Evolutionary conservation across 2,329 filamentous ascomycete species (phyloP).

Genomic region (Samsoniella hepiali): DNA sequence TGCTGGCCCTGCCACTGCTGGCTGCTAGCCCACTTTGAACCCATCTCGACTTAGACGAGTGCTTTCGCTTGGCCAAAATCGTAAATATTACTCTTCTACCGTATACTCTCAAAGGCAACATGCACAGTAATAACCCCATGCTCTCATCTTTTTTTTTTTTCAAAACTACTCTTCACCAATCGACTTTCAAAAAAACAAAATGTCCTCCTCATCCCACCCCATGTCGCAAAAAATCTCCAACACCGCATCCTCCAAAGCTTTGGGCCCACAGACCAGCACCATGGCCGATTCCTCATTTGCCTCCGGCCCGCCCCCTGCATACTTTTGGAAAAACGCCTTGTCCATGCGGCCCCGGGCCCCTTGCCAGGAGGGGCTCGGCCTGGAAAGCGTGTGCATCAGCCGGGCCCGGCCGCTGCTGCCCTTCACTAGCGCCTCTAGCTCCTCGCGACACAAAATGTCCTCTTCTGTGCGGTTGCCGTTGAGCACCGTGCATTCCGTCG

Average conservation of each 20-base stretch:
- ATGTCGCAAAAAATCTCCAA: slow-evolving; percentile 47
- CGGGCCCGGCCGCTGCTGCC: not conserved
- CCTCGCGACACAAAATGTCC: slow-evolving; percentile 62
- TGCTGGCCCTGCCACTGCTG: not conserved
- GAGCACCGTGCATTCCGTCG: slow-evolving; percentile 67
- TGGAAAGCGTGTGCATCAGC: slow-evolving; percentile 8
- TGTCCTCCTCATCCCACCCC: slow-evolving; percentile 68
- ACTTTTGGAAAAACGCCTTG: not conserved
- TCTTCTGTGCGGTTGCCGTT: slow-evolving; percentile 74
- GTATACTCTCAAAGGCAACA: not conserved
- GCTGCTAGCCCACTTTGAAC: not conserved
- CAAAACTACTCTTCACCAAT: too few species aligned
- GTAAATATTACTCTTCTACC: too few species aligned
- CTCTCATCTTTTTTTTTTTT: too few species aligned
- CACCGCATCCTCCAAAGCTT: slow-evolving; percentile 64
- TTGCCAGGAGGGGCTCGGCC: not conserved
- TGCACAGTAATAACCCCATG: not conserved
- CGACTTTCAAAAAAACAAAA: slow-evolving; percentile 66
- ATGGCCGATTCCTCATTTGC: slow-evolving; percentile 32
- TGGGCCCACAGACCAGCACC: slow-evolving; percentile 75
- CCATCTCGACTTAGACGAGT: too few species aligned
- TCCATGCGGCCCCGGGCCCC: slow-evolving; percentile 8
- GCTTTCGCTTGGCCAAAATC: too few species aligned
- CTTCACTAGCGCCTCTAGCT: slow-evolving; percentile 3
- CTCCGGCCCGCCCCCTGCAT: not conserved